Base-by-base conservation (phyloP, 805 yeast genomes). In the Komagataella pseudopastoris region DNA sequence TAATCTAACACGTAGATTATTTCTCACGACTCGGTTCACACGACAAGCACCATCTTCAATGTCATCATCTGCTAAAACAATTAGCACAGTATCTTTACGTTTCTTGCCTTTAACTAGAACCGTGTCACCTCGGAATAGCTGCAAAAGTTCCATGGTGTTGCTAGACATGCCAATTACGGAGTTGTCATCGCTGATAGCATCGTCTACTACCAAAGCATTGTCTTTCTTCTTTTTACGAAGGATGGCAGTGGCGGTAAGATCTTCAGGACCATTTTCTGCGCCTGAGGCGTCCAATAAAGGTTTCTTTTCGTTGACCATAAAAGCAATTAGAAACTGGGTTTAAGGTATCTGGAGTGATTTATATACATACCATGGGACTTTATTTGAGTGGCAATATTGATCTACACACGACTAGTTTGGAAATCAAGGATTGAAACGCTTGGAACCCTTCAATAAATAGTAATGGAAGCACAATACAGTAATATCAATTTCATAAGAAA, bases 191-290 rank as follows among this genome's bases (percentile, higher is more conserved):
- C 87, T 88, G 61, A 84, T 81, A 57, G 99, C 98, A 70, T 93
- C 99, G 65, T 93, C 99, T 50, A 93, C 98, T 56, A 93, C 72
- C 60, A 93, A 74, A 51, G 96, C 73, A 68, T 93, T 93, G 64
- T 86, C 96, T 78, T 91, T 91, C 93, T 93, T 91, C 83, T 93
- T 93, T 72, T 91, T 81, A 74, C 96, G 85, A 63, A 93, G 75
- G 63, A 93, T 93, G 48, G 99, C 99, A 52, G 98, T 93, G 57
- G 99, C 99, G 51, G 96, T 88, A 4, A 64, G 58, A 55, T 68
- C 72, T 52, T 68, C 71, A 17, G 63, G 63, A 22, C 52, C 63
- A 6, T 56, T 55, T 2, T 63, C 68, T 49, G 56, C 62, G 20
- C 72, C 72, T 43, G 71, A 67, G 20, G 64, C 70, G 53, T 68